Base-by-base conservation (phyloP, 148 eudicot species). In the Nepenthes mirabilis region DNA sequence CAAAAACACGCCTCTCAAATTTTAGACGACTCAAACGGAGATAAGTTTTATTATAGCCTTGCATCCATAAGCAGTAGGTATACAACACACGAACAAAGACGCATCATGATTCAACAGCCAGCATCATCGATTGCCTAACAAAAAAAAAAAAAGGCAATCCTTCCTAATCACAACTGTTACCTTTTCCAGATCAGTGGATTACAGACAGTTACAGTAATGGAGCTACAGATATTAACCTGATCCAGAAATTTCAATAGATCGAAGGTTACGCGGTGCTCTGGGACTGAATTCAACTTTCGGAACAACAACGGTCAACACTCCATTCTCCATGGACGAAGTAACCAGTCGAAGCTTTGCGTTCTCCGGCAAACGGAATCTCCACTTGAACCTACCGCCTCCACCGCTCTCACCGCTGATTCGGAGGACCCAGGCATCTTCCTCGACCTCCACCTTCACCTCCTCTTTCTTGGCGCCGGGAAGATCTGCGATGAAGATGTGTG, bases 301-400 rank as follows among this genome's bases (percentile, higher is more conserved):
- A 54, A 76, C 73, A 10, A 76, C 67, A 6, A 76, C 76, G 23
- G 80, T 76, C 33, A 76, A 58, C 8, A 76, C 73, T 9, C 68
- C 73, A 33, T 72, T 65, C 68, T 76, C 80, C 62, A 76, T 35
- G 0, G 80, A 76, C 61, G 36, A 60, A 9, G 64, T 72, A 64
- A 71, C 13, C 43, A 68, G 49, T 0, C 37, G 36, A 12, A 68
- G 33, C 48, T 40, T 61, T 1, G 80, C 80, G 62, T 64, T 61
- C 43, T 10, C 34, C 34, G 80, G 70, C 63, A 76, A 2, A 64
- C 58, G 43, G 34, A 76, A 23, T 62, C 61, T 60, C 76, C 80
- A 76, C 34, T 33, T 37, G 43, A 76, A 76, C 57, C 62, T 48
- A 32, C 78, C 77, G n/a, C 33, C 71, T 9, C 68, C 57, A 6